phyloP scores from a whole-genome alignment of 176 grass and related monocot genomes.

The Saccharum spontaneum region DNA sequence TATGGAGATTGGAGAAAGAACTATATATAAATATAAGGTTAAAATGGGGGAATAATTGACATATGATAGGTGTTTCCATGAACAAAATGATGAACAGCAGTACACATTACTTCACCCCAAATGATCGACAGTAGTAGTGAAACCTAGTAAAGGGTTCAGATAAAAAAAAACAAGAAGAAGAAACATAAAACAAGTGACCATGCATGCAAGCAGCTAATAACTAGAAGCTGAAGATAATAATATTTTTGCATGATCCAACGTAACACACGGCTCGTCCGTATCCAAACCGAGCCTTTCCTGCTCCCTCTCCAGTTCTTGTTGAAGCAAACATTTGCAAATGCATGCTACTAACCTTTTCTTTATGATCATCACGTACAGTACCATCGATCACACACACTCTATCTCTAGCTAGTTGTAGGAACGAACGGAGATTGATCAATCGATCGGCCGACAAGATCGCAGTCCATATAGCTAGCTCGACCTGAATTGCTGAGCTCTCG shows the following conservation, averaged over 20 bases:
- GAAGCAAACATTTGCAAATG: slow-evolving; percentile 23
- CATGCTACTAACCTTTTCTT: slow-evolving; percentile 16
- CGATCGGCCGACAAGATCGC: not conserved
- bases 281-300: not conserved
- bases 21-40: not conserved
- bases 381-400: not conserved
- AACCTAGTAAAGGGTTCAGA: slow-evolving; percentile 26
- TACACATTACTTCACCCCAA: slow-evolving; percentile 41
- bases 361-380: not conserved
- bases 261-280: slow-evolving; percentile 1
- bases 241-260: slow-evolving; percentile 38
- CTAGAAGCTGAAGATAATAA: slow-evolving; percentile 25
- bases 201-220: slow-evolving; percentile 42
- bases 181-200: slow-evolving; percentile 31
- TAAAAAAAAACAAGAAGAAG: not conserved
- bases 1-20: not conserved
- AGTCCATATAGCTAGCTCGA: not conserved
- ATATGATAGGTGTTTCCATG: slow-evolving; percentile 32
- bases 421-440: not conserved
- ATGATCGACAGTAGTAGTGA: slow-evolving; percentile 24
- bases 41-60: not conserved
- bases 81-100: slow-evolving; percentile 36
- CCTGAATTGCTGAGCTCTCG: not conserved
- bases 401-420: slow-evolving; percentile 35
- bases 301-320: slow-evolving; percentile 22